Conservation (phyloP, 148 eudicot genomes). For the Arctostaphylos glauca region DNA sequence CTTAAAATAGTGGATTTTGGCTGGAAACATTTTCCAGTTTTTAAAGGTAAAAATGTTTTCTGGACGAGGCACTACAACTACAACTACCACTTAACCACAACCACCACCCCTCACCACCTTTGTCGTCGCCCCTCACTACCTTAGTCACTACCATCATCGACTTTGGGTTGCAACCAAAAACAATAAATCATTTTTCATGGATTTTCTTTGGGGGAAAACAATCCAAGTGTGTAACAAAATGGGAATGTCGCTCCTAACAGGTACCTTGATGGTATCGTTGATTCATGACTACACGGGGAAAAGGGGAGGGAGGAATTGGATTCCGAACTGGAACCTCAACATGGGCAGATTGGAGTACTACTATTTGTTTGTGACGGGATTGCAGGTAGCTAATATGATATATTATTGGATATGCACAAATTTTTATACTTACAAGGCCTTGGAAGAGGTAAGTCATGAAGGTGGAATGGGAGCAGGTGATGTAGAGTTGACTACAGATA, state of each 20-base stretch:
- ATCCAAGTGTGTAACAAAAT: not conserved
- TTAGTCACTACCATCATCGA: not conserved
- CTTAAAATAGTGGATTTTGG: not conserved
- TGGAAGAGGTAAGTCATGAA: conserved; percentile 30
- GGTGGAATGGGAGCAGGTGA: conserved; percentile 8
- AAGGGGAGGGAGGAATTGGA: conserved; percentile 28
- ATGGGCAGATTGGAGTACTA: conserved; percentile 38
- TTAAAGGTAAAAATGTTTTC: not conserved
- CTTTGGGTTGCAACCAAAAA: not conserved
- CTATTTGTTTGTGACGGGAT: conserved; percentile 34
- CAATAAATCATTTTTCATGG: not conserved
- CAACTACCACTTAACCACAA: not conserved
- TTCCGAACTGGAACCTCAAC: conserved; percentile 40
- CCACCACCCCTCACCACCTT: not conserved
- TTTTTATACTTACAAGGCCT: conserved; percentile 35
- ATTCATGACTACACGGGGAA: conserved; percentile 39
- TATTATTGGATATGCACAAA: conserved; percentile 33
- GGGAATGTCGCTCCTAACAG: not conserved
- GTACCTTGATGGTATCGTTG: conserved; percentile 40
- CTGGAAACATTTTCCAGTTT: not conserved
- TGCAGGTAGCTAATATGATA: conserved; percentile 34
- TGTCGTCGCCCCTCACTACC: not conserved
- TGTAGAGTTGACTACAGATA: conserved; percentile 17
- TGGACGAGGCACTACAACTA: not conserved
- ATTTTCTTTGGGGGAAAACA: not conserved